Evolutionary conservation across 139 green algal genomes (phyloP), one percentile per base, ranked within the genome.

Genomic region (Raphidocelis subcapitata): DNA sequence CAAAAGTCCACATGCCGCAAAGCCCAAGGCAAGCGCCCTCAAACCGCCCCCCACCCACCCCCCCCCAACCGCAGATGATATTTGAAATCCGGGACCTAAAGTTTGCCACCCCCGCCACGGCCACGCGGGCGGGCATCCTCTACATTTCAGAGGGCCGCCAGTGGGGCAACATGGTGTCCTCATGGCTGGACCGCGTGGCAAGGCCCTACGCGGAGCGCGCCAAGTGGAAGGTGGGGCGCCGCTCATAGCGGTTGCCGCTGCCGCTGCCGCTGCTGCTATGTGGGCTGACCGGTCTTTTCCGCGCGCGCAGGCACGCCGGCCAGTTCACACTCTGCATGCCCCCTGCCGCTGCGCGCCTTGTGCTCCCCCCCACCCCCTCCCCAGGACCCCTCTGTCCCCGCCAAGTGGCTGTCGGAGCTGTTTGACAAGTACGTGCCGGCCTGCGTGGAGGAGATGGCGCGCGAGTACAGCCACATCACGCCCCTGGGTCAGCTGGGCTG

Each of bases 391-490:
- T 73, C 79, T n/a, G 33, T 87, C 72, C 88, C 87, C 1, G 47
- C 82, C n/a, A 83, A 77, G 33, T 93, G 88, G 88, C 71, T 96
- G 61, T 75, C 28, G 14, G 88, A 92, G 5, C 72, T 94, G 74
- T 92, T 96, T 72, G 83, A 90, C 63, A 94, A 94, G 78, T 94
- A 96, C 80, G 79, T 93, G 26, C 82, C 86, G 5, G 55, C 81
- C 37, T 88, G 87, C 61, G 89, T 94, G 65, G 83, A 92, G 36
- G 89, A 94, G 82, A 93, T 96, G 87, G 92, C 89, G 77, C 92
- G 92, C 79, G 66, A 74, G 3, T 96, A 88, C 79, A 85, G 80
- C 37, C 85, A 90, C 75, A 89, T 96, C 76, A 96, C 91, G 37
- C 91, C 91, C 10, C 83, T 96, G 67, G 74, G 75, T 49, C 8